Evolutionary conservation across 2,329 filamentous ascomycete species (phyloP), one percentile per base, ranked within the genome.

Genomic region (Penicillium griseofulvum): DNA sequence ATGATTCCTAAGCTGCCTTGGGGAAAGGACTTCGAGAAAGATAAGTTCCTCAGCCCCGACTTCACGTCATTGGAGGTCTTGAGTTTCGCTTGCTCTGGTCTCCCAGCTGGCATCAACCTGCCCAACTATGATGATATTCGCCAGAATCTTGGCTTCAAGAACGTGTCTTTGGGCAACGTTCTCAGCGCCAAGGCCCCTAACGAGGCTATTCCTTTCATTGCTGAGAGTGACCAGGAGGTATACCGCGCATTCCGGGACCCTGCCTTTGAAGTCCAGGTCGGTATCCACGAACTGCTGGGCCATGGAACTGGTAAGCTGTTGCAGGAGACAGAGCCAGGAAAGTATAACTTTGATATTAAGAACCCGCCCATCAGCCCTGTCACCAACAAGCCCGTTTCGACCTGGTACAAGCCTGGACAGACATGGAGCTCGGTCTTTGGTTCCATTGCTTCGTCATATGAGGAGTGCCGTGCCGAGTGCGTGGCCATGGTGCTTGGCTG

Each of bases 371-470:
- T 90, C 49, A 95, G 86, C 67, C 93, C 92, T 0, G 74, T 97
- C 38, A 90, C 86, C 5, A 81, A 84, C 57, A 87, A 93, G 73
- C 89, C 89, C 1, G 81, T 97, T 45, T 84, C 83, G 2, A 90
- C 88, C 1, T 97, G 89, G 87, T 97, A 97, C 79, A 96, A 94
- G 75, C 91, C 91, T 2, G 91, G 91, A 3, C 90, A 97, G 74
- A 97, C 93, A 0, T 97, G 92, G 92, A 89, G 90, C 53, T 91
- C 87, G 5, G 90, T 96, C 0, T 97, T 97, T 68, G 91, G 92
- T 26, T 85, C 89, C 57, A 85, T 95, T 60, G 91, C 92, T 36
- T 90, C 88, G 4, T 90, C 87, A 16, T 97, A 96, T 68, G 93
- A 97, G 75, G 93, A 97, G 74, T 97, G 93, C 72, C 87, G 93